phyloP scores from a whole-genome alignment of 2,329 filamentous ascomycete genomes.

The Juglanconis sp. region DNA sequence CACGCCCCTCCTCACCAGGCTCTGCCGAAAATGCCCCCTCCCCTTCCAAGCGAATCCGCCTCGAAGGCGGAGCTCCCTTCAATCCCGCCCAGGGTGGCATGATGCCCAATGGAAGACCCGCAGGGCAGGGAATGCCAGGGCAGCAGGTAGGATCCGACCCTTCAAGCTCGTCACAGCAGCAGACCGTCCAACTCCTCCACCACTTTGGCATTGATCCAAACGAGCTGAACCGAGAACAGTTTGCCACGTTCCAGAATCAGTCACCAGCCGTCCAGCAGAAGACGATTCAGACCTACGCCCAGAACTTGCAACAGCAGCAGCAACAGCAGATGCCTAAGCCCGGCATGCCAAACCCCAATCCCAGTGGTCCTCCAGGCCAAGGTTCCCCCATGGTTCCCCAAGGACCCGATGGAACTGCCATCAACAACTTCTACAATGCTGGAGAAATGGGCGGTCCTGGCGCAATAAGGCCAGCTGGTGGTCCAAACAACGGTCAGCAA shows the following conservation, averaged over 20 bases:
- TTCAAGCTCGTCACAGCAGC: slow-evolving; percentile 39
- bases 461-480: slow-evolving; percentile 53
- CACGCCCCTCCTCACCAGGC: slow-evolving; percentile 76
- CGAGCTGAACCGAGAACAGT: slow-evolving; percentile 71
- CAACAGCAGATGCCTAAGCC: slow-evolving; percentile 77
- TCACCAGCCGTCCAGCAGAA: slow-evolving; percentile 68
- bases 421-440: slow-evolving; percentile 62
- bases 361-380: slow-evolving; percentile 68
- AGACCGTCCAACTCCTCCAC: slow-evolving; percentile 53
- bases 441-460: slow-evolving; percentile 55
- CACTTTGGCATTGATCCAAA: slow-evolving; percentile 72
- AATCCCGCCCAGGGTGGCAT: slow-evolving; percentile 68
- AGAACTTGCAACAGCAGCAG: slow-evolving; percentile 79
- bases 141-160: slow-evolving; percentile 61
- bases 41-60: slow-evolving; percentile 82
- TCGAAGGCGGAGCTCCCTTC: slow-evolving; percentile 70
- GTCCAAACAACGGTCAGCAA: slow-evolving; percentile 44
- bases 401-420: slow-evolving; percentile 61
- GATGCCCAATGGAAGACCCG: slow-evolving; percentile 71
- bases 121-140: slow-evolving; percentile 65
- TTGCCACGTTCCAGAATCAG: slow-evolving; percentile 59
- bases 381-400: slow-evolving; percentile 79
- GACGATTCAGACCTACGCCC: slow-evolving; percentile 82
- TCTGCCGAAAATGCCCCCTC: slow-evolving; percentile 86
- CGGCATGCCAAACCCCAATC: slow-evolving; percentile 69